Evolutionary conservation across 2,329 filamentous ascomycete species (phyloP).

Genomic region (Rutstroemia sp.): DNA sequence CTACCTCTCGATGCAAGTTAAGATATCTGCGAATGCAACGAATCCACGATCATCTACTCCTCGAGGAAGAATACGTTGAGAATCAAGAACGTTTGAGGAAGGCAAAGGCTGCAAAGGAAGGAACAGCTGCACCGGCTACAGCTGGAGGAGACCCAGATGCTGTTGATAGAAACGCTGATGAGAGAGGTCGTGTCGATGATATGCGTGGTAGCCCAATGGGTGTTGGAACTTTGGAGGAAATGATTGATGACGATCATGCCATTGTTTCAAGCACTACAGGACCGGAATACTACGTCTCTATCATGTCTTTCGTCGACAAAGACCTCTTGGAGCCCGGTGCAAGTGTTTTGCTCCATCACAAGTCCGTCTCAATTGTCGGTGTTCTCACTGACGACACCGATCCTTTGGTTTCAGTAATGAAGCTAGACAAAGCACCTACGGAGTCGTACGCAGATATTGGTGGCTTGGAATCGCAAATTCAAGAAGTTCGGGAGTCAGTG

Average conservation of each 20-base stretch:
- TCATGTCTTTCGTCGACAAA: conserved; percentile 99
- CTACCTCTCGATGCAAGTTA: conserved; percentile 95
- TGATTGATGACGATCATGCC: conserved; percentile 98
- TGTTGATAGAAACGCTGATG: conserved; percentile 82
- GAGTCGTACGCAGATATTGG: conserved; percentile 99
- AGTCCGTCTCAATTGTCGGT: conserved; percentile 95
- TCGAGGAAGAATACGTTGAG: conserved; percentile 98
- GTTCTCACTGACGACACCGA: conserved; percentile 95
- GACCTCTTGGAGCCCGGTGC: conserved; percentile 94
- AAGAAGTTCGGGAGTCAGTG: conserved; percentile 95
- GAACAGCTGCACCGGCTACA: conserved; percentile 45
- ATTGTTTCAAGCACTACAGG: conserved; percentile 97
- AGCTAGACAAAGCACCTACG: conserved; percentile 95
- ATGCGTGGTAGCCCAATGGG: conserved; percentile 99
- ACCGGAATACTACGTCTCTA: conserved; percentile 98
- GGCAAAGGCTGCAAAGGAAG: conserved; percentile 74
- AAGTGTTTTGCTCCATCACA: conserved; percentile 92
- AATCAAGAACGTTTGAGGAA: conserved; percentile 96
- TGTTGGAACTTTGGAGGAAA: conserved; percentile 92
- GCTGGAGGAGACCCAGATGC: conserved; percentile 64
- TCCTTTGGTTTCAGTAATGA: conserved; percentile 96
- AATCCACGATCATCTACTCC: conserved; percentile 91
- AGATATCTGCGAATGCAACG: conserved; percentile 96
- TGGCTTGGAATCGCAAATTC: conserved; percentile 89
- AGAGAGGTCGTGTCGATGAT: conserved; percentile 90